Evolutionary conservation across 23 red algal species (phyloP).

Genomic region (Pyropia haitanensis): DNA sequence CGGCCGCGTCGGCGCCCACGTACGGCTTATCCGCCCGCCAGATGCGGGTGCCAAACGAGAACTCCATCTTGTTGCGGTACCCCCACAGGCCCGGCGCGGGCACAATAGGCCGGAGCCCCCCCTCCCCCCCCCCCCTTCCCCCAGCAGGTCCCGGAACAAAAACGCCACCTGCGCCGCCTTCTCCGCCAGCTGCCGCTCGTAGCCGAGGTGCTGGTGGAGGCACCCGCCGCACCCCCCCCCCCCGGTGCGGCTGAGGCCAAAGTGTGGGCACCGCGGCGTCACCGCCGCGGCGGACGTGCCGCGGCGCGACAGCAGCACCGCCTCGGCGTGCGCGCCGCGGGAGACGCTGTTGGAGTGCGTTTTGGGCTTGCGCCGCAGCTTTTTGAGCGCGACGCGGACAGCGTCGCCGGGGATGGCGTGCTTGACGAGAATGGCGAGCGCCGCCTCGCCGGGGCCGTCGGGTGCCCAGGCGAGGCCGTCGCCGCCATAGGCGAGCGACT

Average conservation of each 20-base stretch:
- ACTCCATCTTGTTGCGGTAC: slow-evolving; percentile 99
- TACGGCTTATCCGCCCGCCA: slow-evolving; percentile 32
- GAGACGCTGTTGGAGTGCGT: not conserved
- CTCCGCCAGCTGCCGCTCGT: slow-evolving; percentile 54
- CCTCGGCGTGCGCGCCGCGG: slow-evolving; percentile 62
- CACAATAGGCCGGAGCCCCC: slow-evolving; percentile 6
- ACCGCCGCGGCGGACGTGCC: slow-evolving; percentile 17
- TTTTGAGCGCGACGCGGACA: slow-evolving; percentile 18
- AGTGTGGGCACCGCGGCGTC: slow-evolving; percentile 62
- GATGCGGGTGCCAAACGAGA: slow-evolving; percentile 57
- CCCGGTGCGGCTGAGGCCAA: slow-evolving; percentile 35
- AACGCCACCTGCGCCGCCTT: slow-evolving; percentile 52
- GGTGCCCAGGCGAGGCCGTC: slow-evolving; percentile 15
- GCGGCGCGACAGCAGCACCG: slow-evolving; percentile 33
- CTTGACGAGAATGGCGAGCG: slow-evolving; percentile 41
- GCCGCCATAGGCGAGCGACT: slow-evolving; percentile 37
- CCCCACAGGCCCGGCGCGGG: slow-evolving; percentile 21
- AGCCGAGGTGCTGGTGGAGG: slow-evolving; percentile 61
- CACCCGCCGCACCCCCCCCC: slow-evolving; percentile 90
- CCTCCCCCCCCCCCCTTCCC: slow-evolving; percentile 5
- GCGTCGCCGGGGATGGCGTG: slow-evolving; percentile 66
- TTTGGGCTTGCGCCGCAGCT: slow-evolving; percentile 24
- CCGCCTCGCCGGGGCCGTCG: not conserved
- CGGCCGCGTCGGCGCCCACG: slow-evolving; percentile 1
- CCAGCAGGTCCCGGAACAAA: slow-evolving; percentile 25